Base-by-base conservation (phyloP, 2,329 filamentous ascomycete species). In the Graphilbum fragrans region DNA sequence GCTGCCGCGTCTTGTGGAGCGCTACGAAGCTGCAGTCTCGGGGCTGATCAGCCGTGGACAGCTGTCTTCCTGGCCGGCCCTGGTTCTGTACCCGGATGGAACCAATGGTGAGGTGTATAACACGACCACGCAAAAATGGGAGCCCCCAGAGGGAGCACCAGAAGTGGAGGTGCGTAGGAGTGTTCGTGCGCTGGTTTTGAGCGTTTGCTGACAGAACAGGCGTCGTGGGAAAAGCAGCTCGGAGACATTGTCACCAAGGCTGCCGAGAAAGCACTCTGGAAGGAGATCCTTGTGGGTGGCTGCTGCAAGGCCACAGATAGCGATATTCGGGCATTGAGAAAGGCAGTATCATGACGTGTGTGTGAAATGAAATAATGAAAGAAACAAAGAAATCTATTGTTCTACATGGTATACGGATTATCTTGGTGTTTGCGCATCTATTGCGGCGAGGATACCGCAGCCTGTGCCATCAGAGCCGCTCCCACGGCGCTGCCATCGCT, bases 61-160 rank as follows among this genome's bases (percentile, higher is more conserved):
- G 14, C 40, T 66, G 2, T 18, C 45, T 0, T 51, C 53, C 6
- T 68, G 65, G 61, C 77, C 77, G 1, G 65, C 62, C 18, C 55
- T 83, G 41, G 70, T 83, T 5, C 50, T 83, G 17, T 83, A 82
- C 53, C 80, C 80, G 0, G 80, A 84, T 54, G 79, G 79, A 0
- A 82, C 80, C 2, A 77, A 76, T 37, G 77, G 76, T 1, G 74
- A 82, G 56, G 67, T 78, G 1, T 83, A 83, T 57, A 74, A 83
- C 54, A 79, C 77, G 1, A 59, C 57, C 0, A 77, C 74, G 7
- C 72, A 80, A 51, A 61, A 58, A 40, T 84, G 80, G 80, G 70
- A 69, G 47, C 43, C 61, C 2, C 62, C 61, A 0, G 51, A 55
- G n/a, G 54, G 50, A 7, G 45, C 50, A 9, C 46, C 51, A 6